A percentile compares a stretch with the other conserved stretches of the same genome.
phyloP scores from a whole-genome alignment of 176 grass and related monocot genomes.

The Oryza brachyantha region DNA sequence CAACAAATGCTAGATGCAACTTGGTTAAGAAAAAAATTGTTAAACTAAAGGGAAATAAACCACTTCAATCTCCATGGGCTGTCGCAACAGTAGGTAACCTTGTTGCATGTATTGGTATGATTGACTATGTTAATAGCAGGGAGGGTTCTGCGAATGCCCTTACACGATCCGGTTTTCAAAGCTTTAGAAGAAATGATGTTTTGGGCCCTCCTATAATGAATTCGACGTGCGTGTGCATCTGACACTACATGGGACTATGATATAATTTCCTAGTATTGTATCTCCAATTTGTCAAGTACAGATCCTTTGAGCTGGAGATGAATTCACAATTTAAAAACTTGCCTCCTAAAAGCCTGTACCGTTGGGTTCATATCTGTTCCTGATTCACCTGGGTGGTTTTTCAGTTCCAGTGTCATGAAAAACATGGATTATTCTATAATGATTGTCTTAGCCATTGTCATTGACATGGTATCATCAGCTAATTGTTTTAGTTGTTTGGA shows the following conservation, averaged over 20 bases:
- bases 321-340: neutral
- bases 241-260: neutral
- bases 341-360: conserved; percentile 2
- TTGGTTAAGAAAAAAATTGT: conserved; percentile 11
- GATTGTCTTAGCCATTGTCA: neutral
- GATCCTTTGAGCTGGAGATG: neutral
- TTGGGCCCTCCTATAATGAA: neutral
- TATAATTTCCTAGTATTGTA: neutral
- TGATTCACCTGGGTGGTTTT: neutral
- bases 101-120: conserved; percentile 1
- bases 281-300: conserved; percentile 1
- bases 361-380: conserved; percentile 1
- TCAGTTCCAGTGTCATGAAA: neutral
- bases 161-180: neutral
- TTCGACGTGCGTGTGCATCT: neutral
- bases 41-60: neutral
- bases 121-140: conserved; percentile 17
- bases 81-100: neutral
- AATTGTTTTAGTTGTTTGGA: neutral
- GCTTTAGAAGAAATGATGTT: conserved; percentile 1
- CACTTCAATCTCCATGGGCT: conserved; percentile 11
- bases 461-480: conserved; percentile 11
- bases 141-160: neutral
- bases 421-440: neutral
- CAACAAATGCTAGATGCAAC: conserved; percentile 21